Evolutionary conservation across 2,329 filamentous ascomycete species (phyloP), one percentile per base, ranked within the genome.

Genomic region (Incumbomyces lentus): DNA sequence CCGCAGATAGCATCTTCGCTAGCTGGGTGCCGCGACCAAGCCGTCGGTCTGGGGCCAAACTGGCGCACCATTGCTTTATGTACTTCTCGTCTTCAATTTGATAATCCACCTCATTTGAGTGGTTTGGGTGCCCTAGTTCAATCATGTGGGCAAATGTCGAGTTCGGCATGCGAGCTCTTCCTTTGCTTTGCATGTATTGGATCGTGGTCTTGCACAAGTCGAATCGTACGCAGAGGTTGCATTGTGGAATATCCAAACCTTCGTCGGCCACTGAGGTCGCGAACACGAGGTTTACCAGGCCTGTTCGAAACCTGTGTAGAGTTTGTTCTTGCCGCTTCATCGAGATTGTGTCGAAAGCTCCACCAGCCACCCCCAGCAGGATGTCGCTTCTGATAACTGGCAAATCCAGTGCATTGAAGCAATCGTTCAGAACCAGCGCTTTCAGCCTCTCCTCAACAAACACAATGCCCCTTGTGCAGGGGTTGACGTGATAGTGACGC

Each of bases 111-210:
- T 1, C 86, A 60, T n/a, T 64, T 1, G 62, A 55, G 41, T 94
- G 84, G 0, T 68, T 67, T 11, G 62, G 53, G 56, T 95, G 95
- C 6, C 74, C 75, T 1, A 64, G 60, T 60, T 96, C 89, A 2
- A 86, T 62, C 84, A 98, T 89, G 58, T 85, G 86, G 30, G 89
- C 75, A 62, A 90, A 95, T 52, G 76, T 80, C 0, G 92, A 96
- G 46, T 82, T 75, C 1, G 68, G 64, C 57, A 87, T 84, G 33
- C 92, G 77, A 11, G 92, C 92, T 45, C 92, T 78, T 0, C 92
- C 92, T 52, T 87, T 78, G 12, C 89, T 95, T 62, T 98, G 92
- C 16, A 96, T 81, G 60, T 95, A 96, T 59, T 94, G 86, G 44
- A 96, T 96, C 63, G 95, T 80, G 0, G 90, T 95, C 10, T 75